Base-by-base conservation (phyloP, 2,329 filamentous ascomycete species). In the Juglanconis oblonga region DNA sequence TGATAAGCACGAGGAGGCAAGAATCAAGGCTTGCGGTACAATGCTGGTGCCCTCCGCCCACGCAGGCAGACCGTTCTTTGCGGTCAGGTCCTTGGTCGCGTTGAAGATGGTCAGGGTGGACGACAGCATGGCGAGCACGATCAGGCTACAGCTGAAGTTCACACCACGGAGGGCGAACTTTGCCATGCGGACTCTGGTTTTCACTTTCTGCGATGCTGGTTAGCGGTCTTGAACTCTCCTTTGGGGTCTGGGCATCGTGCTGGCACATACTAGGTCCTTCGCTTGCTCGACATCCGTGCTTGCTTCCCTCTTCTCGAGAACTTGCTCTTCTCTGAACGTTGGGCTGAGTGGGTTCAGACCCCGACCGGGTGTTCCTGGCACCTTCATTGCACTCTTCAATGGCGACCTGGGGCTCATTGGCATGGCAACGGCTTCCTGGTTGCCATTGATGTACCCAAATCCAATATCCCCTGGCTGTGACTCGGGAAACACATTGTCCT, bases 81-180 rank as follows among this genome's bases (percentile, higher is more conserved):
- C 70, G 38, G 92, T 86, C 2, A 99, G 80, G 14, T 77, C 57
- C 71, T 85, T 91, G 61, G 95, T 97, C 53, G 92, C 85, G 74
- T 95, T 92, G 85, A 99, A 99, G 74, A 99, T 93, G 67, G 87
- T 79, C 70, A 99, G 91, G 3, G 91, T 92, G n/a, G 91, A 85
- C 13, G 90, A 87, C 57, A 99, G 80, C 85, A 99, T 94, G 64
- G 92, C 82, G 60, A 99, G 84, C 66, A 99, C 91, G 72, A 99
- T 97, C 62, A 98, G 82, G 74, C 91, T 94, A 81, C 95, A 99
- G 75, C 91, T 92, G 76, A 99, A 98, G 82, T 94, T 97, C 77
- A 98, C 90, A 59, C 92, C 89, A 66, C 95, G 89, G n/a, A 99
- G 87, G 64, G 96, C 86, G 68, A 98, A 88, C 80, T 99, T 99